Base-by-base conservation (phyloP, 78 protist genomes). In the Polysphondylium violaceum region DNA sequence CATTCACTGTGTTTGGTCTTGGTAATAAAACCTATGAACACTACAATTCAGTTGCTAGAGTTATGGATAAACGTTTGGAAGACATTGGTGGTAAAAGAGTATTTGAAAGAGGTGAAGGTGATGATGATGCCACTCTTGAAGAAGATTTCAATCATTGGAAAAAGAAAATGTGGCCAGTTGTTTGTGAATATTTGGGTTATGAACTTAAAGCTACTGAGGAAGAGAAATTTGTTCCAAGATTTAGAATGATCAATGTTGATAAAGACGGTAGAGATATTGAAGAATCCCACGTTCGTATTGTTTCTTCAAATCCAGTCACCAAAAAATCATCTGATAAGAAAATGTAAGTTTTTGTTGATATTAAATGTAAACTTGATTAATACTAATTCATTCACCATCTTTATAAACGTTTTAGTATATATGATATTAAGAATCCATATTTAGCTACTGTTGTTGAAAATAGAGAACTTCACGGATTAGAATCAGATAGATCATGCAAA, bases 21-120 rank as follows among this genome's bases (percentile, higher is more conserved):
- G 99, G 99, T 16, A 96, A 98, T 95, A 87, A 73, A 72, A 96
- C 97, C 19, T 98, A 98, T 90, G 97, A 96, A 33, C 94, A 95
- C 44, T 98, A 68, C 96, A 68, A 92, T 59, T 69, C 90, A 23
- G 78, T 97, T 58, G 98, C 96, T 47, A 41, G 68, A 17, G 50
- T 74, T 17, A n/a, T 77, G 17, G 98, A 98, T 41, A 35, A 41
- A 44, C 51, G 69, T 33, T 14, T 98, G 40, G 93, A 38, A 25
- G 93, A 60, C 0, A 76, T 97, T 6, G 98, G 98, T 19, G 99
- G 85, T 27, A 85, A 87, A 69, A 56, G 95, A 36, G 44, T 88
- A 19, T 77, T 36, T 43, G 87, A 36, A 27, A 86, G 36, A 19
- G 98, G 98, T 4, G 85, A 63, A 29, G 99, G 98, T 29, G 99